Evolutionary conservation across 2,329 filamentous ascomycete genomes (phyloP), one percentile per base, ranked within the genome.

Genomic region (Clarireedia sp.): DNA sequence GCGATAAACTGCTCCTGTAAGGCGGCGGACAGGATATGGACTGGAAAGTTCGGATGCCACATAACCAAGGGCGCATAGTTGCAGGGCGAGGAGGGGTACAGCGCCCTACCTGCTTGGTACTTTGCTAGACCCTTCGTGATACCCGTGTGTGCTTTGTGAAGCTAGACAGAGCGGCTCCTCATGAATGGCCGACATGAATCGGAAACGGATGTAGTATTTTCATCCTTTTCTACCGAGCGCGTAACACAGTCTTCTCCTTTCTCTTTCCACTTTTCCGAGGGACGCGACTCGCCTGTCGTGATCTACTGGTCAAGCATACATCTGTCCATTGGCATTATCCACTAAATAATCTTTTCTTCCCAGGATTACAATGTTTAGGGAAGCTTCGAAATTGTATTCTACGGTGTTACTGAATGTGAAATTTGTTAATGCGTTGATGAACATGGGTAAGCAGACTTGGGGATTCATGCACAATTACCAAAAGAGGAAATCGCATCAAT

Each of bases 391-490:
- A 14, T 41, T 41, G 17, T 41, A 12, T 29, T 23, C 47, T 54
- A 48, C 17, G 23, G 7, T n/a, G 24, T 40, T 38, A 37, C 41
- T 43, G 51, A 48, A 17, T 23, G 37, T 54, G 33, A 48, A 44
- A 41, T 54, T 44, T n/a, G 33, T 40, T 48, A 17, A 54, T 54
- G 51, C 51, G 51, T 47, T n/a, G 12, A 14, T n/a, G 51, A 24
- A 41, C 51, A 48, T 29, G 51, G 51, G 45, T 48, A 9, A 8
- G 3, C 14, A 24, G n/a, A 24, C 43, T 40, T 54, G 51, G 23
- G 12, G 2, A 33, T 54, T 54, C 51, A 54, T 54, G 51, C 51
- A 48, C 17, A 9, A 16, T 17, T 21, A 21, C 21, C 33, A 21
- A 4, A n/a, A n/a, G 23, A 44, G 51, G 43, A 23, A 46, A 19